Base-by-base conservation (phyloP, 2,329 filamentous ascomycete species). In the Cephalotrichum gorgonifer region DNA sequence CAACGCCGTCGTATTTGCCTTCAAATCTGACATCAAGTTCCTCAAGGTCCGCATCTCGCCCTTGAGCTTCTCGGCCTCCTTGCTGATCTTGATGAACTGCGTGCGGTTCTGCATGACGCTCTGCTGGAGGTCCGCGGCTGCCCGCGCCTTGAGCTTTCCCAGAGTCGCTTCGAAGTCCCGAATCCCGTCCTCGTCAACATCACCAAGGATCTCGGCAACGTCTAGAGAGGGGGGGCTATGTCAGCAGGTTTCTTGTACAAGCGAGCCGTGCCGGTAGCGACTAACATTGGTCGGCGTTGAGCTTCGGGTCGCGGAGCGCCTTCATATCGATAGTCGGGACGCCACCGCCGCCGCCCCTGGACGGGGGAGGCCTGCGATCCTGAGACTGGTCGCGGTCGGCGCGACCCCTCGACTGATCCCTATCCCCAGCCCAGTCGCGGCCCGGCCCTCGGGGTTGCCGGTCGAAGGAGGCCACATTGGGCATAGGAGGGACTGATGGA, bases 21-120 rank as follows among this genome's bases (percentile, higher is more conserved):
- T 97, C 50, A 98, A 76, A 55, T 98, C 93, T 2, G 88, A 83
- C 85, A 98, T 96, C 47, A 97, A 75, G 55, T 88, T 88, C 42
- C 87, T 81, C 28, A 98, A 77, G 6, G 87, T 87, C 47, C 88
- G 81, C 93, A 98, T 97, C 65, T 98, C 93, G 49, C 81, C 81
- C 68, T 97, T 97, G 51, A 98, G 79, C 70, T 95, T 96, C 67
- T 98, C 93, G 2, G 94, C 93, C 69, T 98, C 93, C 67, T 97
- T 96, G 63, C 90, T 96, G 65, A 98, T 97, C 67, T 95, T 95
- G 73, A 98, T 97, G 62, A 98, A 98, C 60, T 97, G 93, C 0
- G 88, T 95, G 44, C 93, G 83, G 66, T 98, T 98, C 65, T 96
- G 90, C 67, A 95, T 91, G 46, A 98, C 86, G 66, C 90, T 97